A percentile compares a stretch with the other conserved stretches of the same genome.
Evolutionary conservation across 2,329 filamentous ascomycete genomes (phyloP).

Genomic region (Penicillium concentricum): DNA sequence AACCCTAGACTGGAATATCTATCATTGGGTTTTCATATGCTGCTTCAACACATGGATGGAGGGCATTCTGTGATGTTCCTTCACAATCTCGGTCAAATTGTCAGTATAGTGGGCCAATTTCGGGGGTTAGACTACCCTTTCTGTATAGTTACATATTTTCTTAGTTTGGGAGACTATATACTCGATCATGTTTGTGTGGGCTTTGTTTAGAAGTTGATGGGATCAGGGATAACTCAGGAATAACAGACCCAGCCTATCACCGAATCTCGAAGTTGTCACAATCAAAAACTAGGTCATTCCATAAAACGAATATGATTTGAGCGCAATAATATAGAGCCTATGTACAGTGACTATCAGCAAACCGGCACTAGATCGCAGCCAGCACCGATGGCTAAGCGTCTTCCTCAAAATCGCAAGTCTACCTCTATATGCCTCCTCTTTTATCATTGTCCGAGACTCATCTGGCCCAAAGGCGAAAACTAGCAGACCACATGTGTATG

Average conservation of each 20-base stretch:
- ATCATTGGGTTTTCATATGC: constrained; percentile 8
- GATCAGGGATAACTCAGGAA: neutral
- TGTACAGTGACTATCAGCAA: constrained; percentile 20
- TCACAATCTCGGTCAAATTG: constrained; percentile 9
- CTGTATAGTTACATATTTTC: constrained; percentile 19
- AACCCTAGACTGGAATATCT: constrained; percentile 18
- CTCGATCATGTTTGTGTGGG: neutral
- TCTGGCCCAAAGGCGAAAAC: constrained; percentile 1
- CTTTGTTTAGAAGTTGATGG: neutral
- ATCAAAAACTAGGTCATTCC: neutral
- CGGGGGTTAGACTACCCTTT: neutral
- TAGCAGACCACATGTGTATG: constrained; percentile 5
- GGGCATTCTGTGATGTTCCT: constrained; percentile 5
- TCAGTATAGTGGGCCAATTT: constrained; percentile 8
- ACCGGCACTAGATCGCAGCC: neutral
- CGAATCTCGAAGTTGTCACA: neutral
- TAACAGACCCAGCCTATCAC: neutral
- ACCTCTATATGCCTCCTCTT: constrained; percentile 13
- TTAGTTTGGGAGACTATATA: neutral
- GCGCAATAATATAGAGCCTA: constrained; percentile 18
- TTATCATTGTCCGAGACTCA: neutral
- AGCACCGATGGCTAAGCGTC: constrained; percentile 3
- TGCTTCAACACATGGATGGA: constrained; percentile 11
- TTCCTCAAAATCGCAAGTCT: constrained; percentile 6
- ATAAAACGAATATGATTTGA: constrained; percentile 10